A percentile compares a stretch with the other conserved stretches of the same genome.
Evolutionary conservation across 78 protist genomes (phyloP).

Genomic region (Polysphondylium violaceum): DNA sequence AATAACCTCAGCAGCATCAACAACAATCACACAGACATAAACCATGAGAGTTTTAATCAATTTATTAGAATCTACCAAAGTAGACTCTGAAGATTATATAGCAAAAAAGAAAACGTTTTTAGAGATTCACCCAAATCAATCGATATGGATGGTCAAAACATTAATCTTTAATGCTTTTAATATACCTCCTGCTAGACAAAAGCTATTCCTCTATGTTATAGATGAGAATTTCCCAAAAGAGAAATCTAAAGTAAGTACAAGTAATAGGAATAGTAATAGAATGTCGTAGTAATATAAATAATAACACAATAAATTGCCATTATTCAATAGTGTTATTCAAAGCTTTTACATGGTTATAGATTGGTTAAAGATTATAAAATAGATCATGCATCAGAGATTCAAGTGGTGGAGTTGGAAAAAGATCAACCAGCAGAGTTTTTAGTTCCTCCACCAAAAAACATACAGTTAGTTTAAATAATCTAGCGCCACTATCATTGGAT

Average conservation of each 20-base stretch:
- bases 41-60: no score
- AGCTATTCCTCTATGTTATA: slow-evolving; percentile 22
- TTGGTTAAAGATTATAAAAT: slow-evolving; percentile 53
- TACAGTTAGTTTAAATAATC: no score
- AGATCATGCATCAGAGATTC: slow-evolving; percentile 40
- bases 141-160: slow-evolving; percentile 67
- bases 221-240: slow-evolving; percentile 47
- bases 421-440: slow-evolving; percentile 50
- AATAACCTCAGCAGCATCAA: no score
- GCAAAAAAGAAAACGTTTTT: slow-evolving; percentile 43
- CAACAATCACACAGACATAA: no score
- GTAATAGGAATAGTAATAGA: neutral
- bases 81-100: no score
- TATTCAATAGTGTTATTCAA: slow-evolving; percentile 28
- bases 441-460: slow-evolving; percentile 5
- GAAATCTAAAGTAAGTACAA: slow-evolving; percentile 15
- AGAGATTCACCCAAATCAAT: slow-evolving; percentile 69
- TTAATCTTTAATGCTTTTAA: slow-evolving; percentile 13
- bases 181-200: slow-evolving; percentile 62
- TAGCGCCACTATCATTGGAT: no score
- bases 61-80: no score
- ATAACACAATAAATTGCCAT: neutral
- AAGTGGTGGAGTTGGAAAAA: slow-evolving; percentile 32
- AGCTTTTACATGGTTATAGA: slow-evolving; percentile 48
- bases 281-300: neutral